Evolutionary conservation across 495 filamentous ascomycete species (phyloP), one percentile per base, ranked within the genome.

Genomic region (Penicillium daleae): DNA sequence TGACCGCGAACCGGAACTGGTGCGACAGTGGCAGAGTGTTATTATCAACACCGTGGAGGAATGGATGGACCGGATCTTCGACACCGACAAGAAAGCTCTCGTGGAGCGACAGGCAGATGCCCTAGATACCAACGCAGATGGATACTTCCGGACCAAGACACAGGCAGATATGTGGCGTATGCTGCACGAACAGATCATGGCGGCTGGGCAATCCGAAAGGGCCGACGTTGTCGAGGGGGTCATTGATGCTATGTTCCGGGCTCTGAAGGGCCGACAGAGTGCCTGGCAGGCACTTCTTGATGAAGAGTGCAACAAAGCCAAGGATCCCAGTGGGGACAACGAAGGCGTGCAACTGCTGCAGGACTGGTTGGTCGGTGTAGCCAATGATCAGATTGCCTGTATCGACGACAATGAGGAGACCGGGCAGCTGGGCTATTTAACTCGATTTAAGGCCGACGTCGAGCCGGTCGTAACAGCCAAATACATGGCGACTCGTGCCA

Each of bases 311-410:
- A 78, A 80, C 35, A 91, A 85, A 66, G 92, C 91, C 71, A 84
- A 86, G 63, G 72, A 74, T 8, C 83, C 84, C 27, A 80, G 78
- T 46, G 74, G 78, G 9, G 81, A 87, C 12, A 88, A 91, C 21
- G 96, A 98, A 62, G 90, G 91, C 6, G 83, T 96, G 53, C 89
- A 91, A 68, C 74, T 87, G 9, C 75, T 97, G 33, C 92, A 97
- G 77, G 93, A 97, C 74, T 98, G 93, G 90, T 86, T 98, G 46
- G 85, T 98, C 24, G 93, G 94, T n/a, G 90, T 96, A 54, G 95
- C 95, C 61, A 99, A 98, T 76, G 95, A 99, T 75, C 95, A 99
- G 72, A 97, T 99, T 66, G 91, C 91, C 57, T 96, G 92, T 76
- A 97, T 97, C 70, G 93, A 97, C 71, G 95, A 97, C 72, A 81